Evolutionary conservation across 106 monocot genomes (phyloP).

Genomic region (Acanthochlamys bracteata): DNA sequence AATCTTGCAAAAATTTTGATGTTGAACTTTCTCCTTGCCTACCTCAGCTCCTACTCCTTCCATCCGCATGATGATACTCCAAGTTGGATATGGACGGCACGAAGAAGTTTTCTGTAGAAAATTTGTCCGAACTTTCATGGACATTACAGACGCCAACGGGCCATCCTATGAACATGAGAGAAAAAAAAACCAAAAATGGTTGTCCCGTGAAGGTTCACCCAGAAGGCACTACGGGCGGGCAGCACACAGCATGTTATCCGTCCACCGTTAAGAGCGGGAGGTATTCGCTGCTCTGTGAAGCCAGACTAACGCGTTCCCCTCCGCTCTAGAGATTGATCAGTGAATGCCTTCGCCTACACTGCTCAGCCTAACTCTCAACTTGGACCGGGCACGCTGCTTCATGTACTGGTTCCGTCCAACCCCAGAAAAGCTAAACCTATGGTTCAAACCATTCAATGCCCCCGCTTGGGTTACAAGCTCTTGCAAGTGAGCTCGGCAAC

Average conservation of each 20-base stretch:
- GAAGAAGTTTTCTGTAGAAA: no score
- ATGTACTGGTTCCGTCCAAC: neutral
- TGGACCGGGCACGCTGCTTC: neutral
- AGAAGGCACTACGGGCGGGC: neutral
- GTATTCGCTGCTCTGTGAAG: neutral
- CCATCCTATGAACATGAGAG: no score
- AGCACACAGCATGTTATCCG: neutral
- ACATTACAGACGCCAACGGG: no score
- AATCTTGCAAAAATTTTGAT: no score
- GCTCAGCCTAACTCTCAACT: neutral
- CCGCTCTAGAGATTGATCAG: neutral
- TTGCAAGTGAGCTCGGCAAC: neutral
- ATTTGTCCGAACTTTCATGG: no score
- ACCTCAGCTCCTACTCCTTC: no score
- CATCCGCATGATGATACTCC: no score
- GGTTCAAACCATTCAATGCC: neutral
- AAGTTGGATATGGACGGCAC: no score
- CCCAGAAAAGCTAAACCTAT: neutral
- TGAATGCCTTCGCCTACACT: neutral
- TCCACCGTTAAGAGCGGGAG: neutral
- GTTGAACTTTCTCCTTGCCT: no score
- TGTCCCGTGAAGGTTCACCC: no score
- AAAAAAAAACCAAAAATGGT: no score
- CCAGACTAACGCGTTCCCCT: neutral
- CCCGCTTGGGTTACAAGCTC: neutral